Conservation (phyloP, 331 rosid species). For the Pyracantha coccinea region DNA sequence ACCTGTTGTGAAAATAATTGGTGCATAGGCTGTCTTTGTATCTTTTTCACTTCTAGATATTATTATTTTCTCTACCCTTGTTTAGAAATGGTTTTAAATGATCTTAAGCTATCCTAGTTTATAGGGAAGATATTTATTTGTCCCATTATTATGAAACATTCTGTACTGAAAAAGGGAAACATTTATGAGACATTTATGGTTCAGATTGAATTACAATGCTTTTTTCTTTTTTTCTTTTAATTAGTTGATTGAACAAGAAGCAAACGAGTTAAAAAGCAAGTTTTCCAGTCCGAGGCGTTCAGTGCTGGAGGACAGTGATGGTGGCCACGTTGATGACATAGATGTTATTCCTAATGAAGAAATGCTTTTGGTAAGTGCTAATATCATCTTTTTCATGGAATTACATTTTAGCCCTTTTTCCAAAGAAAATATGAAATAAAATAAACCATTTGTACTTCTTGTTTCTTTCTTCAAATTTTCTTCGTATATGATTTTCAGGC, state of each 20-base stretch:
- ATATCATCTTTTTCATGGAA: background rate
- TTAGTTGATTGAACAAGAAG: constrained; percentile 85
- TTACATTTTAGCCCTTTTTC: background rate
- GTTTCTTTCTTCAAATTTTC: background rate
- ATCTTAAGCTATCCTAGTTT: background rate
- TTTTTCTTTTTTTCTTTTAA: background rate
- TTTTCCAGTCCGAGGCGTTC: constrained; percentile 81
- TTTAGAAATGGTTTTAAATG: background rate
- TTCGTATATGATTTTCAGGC: constrained; percentile 42
- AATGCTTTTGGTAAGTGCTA: constrained; percentile 63
- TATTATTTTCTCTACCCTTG: background rate
- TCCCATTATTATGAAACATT: background rate
- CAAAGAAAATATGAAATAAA: background rate
- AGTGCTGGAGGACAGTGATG: constrained; percentile 63
- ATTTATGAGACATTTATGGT: background rate
- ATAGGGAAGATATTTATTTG: background rate
- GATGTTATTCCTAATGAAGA: constrained; percentile 97
- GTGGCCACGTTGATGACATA: constrained; percentile 93
- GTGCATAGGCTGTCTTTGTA: background rate
- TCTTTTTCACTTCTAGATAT: background rate
- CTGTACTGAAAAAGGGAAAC: no score
- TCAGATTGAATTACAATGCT: background rate
- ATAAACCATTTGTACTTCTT: background rate
- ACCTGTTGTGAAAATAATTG: background rate
- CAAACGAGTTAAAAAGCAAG: constrained; percentile 73